These are phyloP conservation scores for Filosporella fistucella DNA, from an alignment of 495 filamentous ascomycete genomes.

Conservation along the genomic window DNA sequence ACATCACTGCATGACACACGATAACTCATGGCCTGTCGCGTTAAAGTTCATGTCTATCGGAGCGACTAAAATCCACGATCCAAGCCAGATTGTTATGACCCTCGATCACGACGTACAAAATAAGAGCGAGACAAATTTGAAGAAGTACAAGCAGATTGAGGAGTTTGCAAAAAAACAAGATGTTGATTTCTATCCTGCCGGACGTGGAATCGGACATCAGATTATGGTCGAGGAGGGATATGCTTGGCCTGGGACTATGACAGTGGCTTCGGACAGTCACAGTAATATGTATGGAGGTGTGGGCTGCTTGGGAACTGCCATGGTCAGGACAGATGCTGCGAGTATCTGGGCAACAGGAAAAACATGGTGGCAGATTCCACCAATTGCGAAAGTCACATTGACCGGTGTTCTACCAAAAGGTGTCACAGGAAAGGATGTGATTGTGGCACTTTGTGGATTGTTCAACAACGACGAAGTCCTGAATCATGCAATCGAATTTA, in stretches of 20 bases:
- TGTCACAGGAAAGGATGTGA: slow-evolving; percentile 94
- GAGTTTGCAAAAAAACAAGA: slow-evolving; percentile 78
- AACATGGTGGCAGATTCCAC: slow-evolving; percentile 90
- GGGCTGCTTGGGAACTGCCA: slow-evolving; percentile 69
- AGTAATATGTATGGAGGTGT: slow-evolving; percentile 91
- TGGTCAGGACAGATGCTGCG: slow-evolving; percentile 85
- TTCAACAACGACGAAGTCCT: slow-evolving; percentile 89
- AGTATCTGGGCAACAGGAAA: slow-evolving; percentile 80
- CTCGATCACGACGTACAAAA: slow-evolving; percentile 96
- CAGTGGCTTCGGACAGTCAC: slow-evolving; percentile 80
- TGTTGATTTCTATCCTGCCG: slow-evolving; percentile 80
- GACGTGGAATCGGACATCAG: slow-evolving; percentile 83
- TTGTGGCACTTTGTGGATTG: slow-evolving; percentile 81
- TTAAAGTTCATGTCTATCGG: slow-evolving; percentile 49
- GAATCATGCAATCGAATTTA: slow-evolving; percentile 91
- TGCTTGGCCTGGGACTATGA: slow-evolving; percentile 72
- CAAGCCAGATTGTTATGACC: slow-evolving; percentile 50
- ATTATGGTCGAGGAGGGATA: slow-evolving; percentile 82
- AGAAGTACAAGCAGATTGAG: slow-evolving; percentile 84
- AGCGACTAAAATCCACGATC: slow-evolving; percentile 24
- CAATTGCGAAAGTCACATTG: slow-evolving; percentile 75
- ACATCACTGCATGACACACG: slow-evolving; percentile 83
- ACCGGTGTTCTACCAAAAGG: slow-evolving; percentile 70
- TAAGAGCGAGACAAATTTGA: slow-evolving; percentile 72
- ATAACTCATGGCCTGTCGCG: slow-evolving; percentile 86